phyloP scores from a whole-genome alignment of 164 flowering plant species.

The Umbilicus rupestris region DNA sequence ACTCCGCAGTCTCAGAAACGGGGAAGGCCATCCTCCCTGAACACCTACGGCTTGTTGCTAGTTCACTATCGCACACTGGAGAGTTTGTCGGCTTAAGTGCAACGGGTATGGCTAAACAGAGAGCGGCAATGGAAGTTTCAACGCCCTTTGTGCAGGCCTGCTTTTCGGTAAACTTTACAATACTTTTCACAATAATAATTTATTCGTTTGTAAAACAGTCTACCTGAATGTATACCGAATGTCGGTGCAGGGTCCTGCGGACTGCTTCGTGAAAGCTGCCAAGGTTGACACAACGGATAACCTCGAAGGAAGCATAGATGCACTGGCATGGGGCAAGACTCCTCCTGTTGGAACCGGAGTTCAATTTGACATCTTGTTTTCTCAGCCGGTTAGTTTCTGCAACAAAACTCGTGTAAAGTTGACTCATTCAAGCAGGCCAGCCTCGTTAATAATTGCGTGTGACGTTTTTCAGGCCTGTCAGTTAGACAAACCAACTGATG shows the following conservation, averaged over 20 bases:
- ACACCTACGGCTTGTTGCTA: constrained; percentile 64
- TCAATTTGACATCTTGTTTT: constrained; percentile 56
- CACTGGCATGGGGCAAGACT: constrained; percentile 81
- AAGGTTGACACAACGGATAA: constrained; percentile 48
- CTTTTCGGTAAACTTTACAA: constrained; percentile 45
- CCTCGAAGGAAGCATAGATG: constrained; percentile 69
- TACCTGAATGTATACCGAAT: neutral
- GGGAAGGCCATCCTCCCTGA: constrained; percentile 61
- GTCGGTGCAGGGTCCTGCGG: constrained; percentile 53
- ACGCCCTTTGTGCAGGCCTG: constrained; percentile 82
- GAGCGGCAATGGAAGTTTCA: constrained; percentile 33
- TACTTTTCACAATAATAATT: neutral
- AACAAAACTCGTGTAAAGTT: neutral
- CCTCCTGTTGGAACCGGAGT: constrained; percentile 64
- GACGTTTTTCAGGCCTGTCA: constrained; percentile 1
- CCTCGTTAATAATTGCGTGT: neutral
- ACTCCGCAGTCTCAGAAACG: constrained; percentile 44
- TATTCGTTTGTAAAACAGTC: neutral
- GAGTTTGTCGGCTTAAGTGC: constrained; percentile 71
- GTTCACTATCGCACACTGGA: constrained; percentile 66
- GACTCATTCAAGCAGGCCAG: no score
- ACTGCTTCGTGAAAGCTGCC: constrained; percentile 69
- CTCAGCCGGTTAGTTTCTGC: constrained; percentile 46
- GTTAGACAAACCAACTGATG: constrained; percentile 13
- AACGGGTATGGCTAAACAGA: constrained; percentile 54